These are phyloP conservation scores for Neonectria sp. DNA, from an alignment of 2,329 filamentous ascomycete genomes.

Conservation along the genomic window DNA sequence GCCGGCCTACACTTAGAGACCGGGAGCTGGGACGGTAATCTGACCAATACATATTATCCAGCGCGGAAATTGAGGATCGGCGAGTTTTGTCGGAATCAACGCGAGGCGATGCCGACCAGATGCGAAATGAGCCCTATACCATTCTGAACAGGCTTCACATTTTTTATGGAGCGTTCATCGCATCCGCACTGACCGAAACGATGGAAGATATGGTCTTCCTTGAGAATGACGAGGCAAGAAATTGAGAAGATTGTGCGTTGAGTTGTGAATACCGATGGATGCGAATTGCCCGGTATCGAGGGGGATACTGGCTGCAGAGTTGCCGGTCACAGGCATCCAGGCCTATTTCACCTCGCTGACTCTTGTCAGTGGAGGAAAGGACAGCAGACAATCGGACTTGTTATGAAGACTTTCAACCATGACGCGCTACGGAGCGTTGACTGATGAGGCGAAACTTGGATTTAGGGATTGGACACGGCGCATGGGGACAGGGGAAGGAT, in stretches of 20 bases:
- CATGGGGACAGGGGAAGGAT: background rate
- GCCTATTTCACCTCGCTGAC: background rate
- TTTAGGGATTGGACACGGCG: background rate
- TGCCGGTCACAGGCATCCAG: background rate
- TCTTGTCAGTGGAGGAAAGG: background rate
- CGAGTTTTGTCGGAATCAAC: background rate
- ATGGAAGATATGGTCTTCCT: background rate
- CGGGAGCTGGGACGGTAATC: background rate
- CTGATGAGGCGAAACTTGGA: background rate
- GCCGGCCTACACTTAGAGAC: slow-evolving; percentile 49
- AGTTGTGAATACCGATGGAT: background rate
- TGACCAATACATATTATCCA: background rate
- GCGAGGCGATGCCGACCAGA: background rate
- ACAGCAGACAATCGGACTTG: background rate
- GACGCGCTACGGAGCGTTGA: background rate
- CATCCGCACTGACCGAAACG: background rate
- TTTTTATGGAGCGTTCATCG: background rate
- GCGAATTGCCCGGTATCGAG: background rate
- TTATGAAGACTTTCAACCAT: background rate
- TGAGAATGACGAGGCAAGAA: background rate
- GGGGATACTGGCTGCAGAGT: background rate
- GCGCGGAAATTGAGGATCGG: background rate
- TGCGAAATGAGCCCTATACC: background rate
- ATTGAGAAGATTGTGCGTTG: background rate
- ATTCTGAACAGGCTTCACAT: background rate